Conservation (phyloP, 2,329 filamentous ascomycete genomes). For the Venturia nashicola region DNA sequence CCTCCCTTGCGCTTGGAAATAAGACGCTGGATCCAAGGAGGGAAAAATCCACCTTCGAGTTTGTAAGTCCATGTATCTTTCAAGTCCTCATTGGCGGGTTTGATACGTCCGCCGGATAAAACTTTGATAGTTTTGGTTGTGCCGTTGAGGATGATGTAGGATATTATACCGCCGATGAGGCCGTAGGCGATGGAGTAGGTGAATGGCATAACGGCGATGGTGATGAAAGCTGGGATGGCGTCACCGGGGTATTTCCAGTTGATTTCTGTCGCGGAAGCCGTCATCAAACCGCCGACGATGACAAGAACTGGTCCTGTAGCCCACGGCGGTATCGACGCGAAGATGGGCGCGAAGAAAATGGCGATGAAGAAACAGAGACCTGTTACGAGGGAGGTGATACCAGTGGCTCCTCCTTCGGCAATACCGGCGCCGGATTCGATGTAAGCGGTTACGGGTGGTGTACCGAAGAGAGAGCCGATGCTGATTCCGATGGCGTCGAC, state of each 20-base stretch:
- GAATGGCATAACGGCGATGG: conserved; percentile 78
- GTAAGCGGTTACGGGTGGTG: conserved; percentile 73
- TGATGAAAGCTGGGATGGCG: conserved; percentile 72
- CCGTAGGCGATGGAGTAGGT: conserved; percentile 83
- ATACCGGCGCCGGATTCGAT: conserved; percentile 86
- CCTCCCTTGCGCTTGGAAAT: background rate
- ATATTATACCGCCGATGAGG: conserved; percentile 66
- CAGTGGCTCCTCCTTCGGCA: conserved; percentile 74
- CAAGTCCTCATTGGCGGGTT: conserved; percentile 61
- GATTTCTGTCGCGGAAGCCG: conserved; percentile 63
- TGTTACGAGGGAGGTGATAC: conserved; percentile 66
- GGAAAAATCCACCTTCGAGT: conserved; percentile 61
- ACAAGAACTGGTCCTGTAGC: conserved; percentile 81
- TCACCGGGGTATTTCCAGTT: conserved; percentile 84
- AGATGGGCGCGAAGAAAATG: conserved; percentile 83
- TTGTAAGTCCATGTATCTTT: conserved; percentile 74
- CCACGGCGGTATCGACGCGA: conserved; percentile 80
- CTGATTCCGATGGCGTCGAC: conserved; percentile 74
- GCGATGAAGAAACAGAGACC: conserved; percentile 78
- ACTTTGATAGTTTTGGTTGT: conserved; percentile 57
- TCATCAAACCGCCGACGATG: conserved; percentile 72
- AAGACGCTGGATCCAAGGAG: conserved; percentile 56
- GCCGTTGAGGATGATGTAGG: conserved; percentile 65
- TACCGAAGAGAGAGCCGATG: conserved; percentile 66
- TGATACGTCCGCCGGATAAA: conserved; percentile 54